Evolutionary conservation across 495 filamentous ascomycete species (phyloP), one percentile per base, ranked within the genome.

Genomic region (Lasiosphaeria hispida): DNA sequence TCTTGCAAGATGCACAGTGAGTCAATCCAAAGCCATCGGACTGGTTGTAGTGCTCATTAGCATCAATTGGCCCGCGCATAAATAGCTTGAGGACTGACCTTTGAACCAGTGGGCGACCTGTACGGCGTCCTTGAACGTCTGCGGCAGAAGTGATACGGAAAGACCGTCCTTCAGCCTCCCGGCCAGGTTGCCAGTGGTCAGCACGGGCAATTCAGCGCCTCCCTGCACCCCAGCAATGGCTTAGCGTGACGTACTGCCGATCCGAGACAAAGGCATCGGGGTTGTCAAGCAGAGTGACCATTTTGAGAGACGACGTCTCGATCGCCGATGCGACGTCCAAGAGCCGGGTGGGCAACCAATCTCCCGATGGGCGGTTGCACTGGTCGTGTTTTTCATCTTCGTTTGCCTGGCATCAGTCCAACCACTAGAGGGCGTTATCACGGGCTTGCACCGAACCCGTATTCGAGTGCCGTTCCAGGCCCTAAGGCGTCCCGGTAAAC

Each of bases 21-120:
- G 40, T 55, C 53, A 23, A 55, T 55, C 53, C 53, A 55, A 7
- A 55, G 53, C 40, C 41, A 55, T 34, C 40, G 53, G 10, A 55
- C 40, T 42, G 7, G 4, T 34, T 38, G 8, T 38, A 17, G 33
- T 40, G n/a, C 7, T 10, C 18, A 30, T 50, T 14, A 50, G 10
- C 34, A 53, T 39, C 17, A 13, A 17, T 40, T 10, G 10, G 36
- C 4, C 9, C n/a, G 10, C 10, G 4, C 11, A 10, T 23, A 9
- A 45, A 1, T 11, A 45, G 15, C 13, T n/a, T 23, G 17, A 18
- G 13, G 18, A 53, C 49, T 10, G 10, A 53, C 49, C 49, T 7
- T 36, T 11, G 36, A 53, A 53, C 49, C 49, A 53, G 13, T 39
- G 34, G 4, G 49, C 49, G 30, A 53, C 35, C 34, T 53, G 35